Base-by-base conservation (phyloP, 2,329 filamentous ascomycete genomes). In the Phialophora tarda region DNA sequence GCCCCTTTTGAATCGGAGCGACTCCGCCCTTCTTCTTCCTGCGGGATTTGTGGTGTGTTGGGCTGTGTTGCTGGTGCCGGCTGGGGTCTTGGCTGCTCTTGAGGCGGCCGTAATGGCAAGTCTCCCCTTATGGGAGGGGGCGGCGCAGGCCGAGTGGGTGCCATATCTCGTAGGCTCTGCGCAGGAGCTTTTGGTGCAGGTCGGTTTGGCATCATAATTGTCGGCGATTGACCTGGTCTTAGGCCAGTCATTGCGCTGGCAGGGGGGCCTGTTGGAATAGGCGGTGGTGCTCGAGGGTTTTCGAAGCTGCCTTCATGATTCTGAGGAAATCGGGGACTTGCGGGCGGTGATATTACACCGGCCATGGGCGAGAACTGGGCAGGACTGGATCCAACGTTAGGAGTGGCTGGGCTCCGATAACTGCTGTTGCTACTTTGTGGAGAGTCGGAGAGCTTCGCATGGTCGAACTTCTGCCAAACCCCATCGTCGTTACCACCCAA, bases 271-370 rank as follows among this genome's bases (percentile, higher is more conserved):
- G 85, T 77, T 65, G 94, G 93, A 67, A 97, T 91, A 11, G 94
- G 95, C 70, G 95, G 95, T 47, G 95, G 91, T 21, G 94, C 91
- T 75, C 95, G 88, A 57, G 95, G 95, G 76, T 99, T 98, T 81
- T 98, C 95, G 79, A 98, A 99, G 82, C 92, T 98, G 76, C 92
- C 91, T 84, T 93, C 89, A 81, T 92, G 88, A 80, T 94, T 93
- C 77, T 91, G 88, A 62, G 93, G 93, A 82, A 96, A 96, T 77
- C 92, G 88, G 67, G 92, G 92, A 80, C 92, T 95, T 71, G 88
- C 86, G 62, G 92, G 91, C 71, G 93, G 91, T 75, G 91, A 94
- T 73, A 89, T 85, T 76, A 91, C 82, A 71, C 78, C 77, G 32
- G 58, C 85, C 79, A 84, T 85, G 80, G 74, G 86, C 80, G 74